Evolutionary conservation across 768 basidiomycete species (phyloP), one percentile per base, ranked within the genome.

Genomic region (Hydnomerulius pinastri): DNA sequence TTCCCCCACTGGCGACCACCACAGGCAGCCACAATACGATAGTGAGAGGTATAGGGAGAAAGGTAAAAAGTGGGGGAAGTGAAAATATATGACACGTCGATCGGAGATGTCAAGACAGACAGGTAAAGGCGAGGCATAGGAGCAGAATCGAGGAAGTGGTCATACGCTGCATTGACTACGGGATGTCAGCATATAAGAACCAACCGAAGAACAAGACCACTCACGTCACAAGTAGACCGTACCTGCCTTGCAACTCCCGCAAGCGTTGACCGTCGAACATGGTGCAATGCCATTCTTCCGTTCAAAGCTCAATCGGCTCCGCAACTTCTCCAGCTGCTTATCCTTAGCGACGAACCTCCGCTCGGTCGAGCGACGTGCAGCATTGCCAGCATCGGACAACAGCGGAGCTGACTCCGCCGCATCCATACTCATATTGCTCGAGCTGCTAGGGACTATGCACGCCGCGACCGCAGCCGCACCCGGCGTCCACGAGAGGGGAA

Each of bases 311-410:
- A 91, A 68, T 55, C 83, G 79, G 27, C 66, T 60, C 63, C 74
- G 76, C 58, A 91, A 68, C 68, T 78, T 82, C 63, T 80, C 78
- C 58, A 91, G 65, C 65, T 92, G 90, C 55, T 73, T 77, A 59
- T 84, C 78, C 63, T 78, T 85, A 23, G 83, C 76, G 40, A 87
- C 83, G 61, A 74, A 87, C 50, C 49, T 69, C 68, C 53, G 70
- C 59, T 60, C 55, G 39, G 47, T 53, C 40, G 51, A 39, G 56
- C 35, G 35, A 41, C 37, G 57, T 35, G 53, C 40, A 51, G 29
- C 33, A 38, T 40, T 38, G 20, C 51, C 46, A 42, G 46, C 52
- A 48, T 43, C 24, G 28, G 54, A 43, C 27, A 43, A 46, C 32
- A 57, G 47, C 9, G 56, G 24, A 30, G 45, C 45, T 44, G 55